These are phyloP conservation scores for Clarireedia monteithiana DNA, from an alignment of 2,329 filamentous ascomycete species.

Conservation along the genomic window DNA sequence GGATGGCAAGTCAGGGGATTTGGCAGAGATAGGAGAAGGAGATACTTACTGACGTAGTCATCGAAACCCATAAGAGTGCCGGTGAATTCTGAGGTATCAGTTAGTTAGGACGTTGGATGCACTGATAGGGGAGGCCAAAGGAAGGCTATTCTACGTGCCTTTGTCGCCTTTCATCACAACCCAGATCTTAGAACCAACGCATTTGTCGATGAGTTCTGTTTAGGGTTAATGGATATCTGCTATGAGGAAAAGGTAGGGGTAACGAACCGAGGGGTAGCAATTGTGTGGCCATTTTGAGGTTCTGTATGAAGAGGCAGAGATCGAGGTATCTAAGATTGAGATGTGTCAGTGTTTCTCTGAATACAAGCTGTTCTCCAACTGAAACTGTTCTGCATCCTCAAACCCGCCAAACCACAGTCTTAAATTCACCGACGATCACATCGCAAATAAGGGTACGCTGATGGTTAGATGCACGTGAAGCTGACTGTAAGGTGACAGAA, in stretches of 20 bases:
- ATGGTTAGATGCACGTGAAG: constrained; percentile 1
- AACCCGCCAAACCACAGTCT: no score
- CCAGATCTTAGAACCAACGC: constrained; percentile 95
- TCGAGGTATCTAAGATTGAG: not conserved
- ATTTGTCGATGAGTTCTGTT: constrained; percentile 95
- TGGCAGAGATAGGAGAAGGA: not conserved
- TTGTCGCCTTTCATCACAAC: constrained; percentile 99
- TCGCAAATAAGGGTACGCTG: not conserved
- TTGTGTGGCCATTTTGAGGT: constrained; percentile 26
- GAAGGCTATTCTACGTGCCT: constrained; percentile 46
- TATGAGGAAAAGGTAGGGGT: constrained; percentile 14
- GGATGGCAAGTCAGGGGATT: no score
- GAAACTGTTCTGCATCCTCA: no score
- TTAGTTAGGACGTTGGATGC: not conserved
- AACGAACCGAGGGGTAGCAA: constrained; percentile 25
- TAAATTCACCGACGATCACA: no score
- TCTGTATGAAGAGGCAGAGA: not conserved
- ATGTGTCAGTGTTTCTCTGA: not conserved
- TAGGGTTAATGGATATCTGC: constrained; percentile 14
- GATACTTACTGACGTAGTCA: constrained; percentile 94
- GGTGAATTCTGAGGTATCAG: constrained; percentile 66
- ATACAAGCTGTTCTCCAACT: no score
- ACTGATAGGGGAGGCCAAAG: not conserved
- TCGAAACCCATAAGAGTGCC: constrained; percentile 93
- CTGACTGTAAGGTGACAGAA: not conserved